phyloP scores from a whole-genome alignment of 73 alveolate species.

The Tetrahymena borealis region DNA sequence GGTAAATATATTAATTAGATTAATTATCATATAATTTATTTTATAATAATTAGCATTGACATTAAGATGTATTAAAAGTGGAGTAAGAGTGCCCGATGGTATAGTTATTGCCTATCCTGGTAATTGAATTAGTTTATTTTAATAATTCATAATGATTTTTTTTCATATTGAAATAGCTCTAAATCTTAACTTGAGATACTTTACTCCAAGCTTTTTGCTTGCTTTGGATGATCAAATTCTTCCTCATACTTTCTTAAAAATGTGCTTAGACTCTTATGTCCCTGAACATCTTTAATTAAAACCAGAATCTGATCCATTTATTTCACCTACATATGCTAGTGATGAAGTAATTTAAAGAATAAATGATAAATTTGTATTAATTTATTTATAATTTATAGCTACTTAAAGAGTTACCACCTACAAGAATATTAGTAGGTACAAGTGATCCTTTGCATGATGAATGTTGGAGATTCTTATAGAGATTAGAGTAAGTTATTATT shows the following conservation, averaged over 20 bases:
- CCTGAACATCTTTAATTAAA: constrained; percentile 11
- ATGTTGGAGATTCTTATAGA: constrained; percentile 47
- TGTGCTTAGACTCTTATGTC: constrained; percentile 65
- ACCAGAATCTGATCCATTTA: constrained; percentile 48
- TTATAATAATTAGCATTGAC: constrained; percentile 35
- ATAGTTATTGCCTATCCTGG: constrained; percentile 68
- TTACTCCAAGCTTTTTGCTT: constrained; percentile 60
- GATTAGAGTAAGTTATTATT: background rate
- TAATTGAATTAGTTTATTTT: background rate
- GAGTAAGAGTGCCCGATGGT: constrained; percentile 76
- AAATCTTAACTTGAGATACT: constrained; percentile 21
- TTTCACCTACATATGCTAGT: constrained; percentile 58
- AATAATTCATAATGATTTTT: background rate
- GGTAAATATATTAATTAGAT: background rate
- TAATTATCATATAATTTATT: background rate
- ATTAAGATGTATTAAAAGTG: constrained; percentile 45
- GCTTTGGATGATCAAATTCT: constrained; percentile 67
- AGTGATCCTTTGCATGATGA: constrained; percentile 76
- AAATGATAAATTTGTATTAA: background rate
- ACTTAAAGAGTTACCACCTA: constrained; percentile 46
- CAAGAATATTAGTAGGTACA: constrained; percentile 54
- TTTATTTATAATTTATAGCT: background rate
- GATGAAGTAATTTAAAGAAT: constrained; percentile 5
- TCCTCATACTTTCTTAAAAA: constrained; percentile 60
- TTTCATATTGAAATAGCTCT: constrained; percentile 26